Base-by-base conservation (phyloP, 257 asterid genomes). In the Gentiana straminea region DNA sequence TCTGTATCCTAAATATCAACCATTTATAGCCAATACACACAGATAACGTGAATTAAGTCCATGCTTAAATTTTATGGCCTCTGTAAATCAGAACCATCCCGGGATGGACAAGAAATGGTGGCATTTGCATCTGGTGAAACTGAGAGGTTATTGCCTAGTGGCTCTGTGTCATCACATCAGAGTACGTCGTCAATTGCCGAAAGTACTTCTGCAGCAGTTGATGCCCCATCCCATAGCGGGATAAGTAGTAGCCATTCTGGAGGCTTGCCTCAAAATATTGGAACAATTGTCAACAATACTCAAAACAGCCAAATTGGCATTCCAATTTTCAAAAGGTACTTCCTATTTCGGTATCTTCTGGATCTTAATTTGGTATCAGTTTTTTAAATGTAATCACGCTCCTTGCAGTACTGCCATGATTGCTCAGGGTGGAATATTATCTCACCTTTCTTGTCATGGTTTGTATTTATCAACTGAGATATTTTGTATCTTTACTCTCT, bases 301-400 rank as follows among this genome's bases (percentile, higher is more conserved):
- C 63, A 59, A 61, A 60, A 77, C 66, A 83, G 73, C 68, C 81
- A 37, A 75, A 84, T 72, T 60, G 84, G 92, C 62, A 61, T 73
- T 57, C 66, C 88, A 54, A 67, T 91, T 54, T 87, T 91, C 61
- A 96, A 91, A 70, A 86, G 96, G 98, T 91, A 84, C 60, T 61
- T 11, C 41, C 58, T 64, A 12, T 15, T 65, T 67, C 11, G 37
- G 54, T 39, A 50, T 54, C 41, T 37, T 13, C 8, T 49, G 9
- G 0, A 48, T 59, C 32, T 66, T 36, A 33, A 24, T 6, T 44
- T 45, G 59, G 46, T 52, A 3, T 56, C 33, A 44, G 8, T 10
- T 58, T 34, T 59, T 57, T 35, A 41, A 2, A 2, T 10, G 46
- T 41, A 41, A 2, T 5, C 9, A 41, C 9, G 46, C 2, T 41